Base-by-base conservation (phyloP, 441 rosid species). In the Brassica balearica region DNA sequence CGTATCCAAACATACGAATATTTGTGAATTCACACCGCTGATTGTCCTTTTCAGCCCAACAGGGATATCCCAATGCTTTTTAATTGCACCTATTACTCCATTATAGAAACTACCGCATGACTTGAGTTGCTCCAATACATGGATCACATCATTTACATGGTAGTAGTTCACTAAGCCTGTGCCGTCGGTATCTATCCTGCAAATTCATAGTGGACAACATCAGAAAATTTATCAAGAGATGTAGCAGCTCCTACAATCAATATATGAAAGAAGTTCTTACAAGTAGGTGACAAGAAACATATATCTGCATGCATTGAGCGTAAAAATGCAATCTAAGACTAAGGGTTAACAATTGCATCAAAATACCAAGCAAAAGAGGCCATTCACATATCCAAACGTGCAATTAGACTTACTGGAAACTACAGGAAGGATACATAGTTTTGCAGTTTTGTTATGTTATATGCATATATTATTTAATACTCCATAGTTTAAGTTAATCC, bases 51-150 rank as follows among this genome's bases (percentile, higher is more conserved):
- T 79, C 14, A 79, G 82, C 72, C 78, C 76, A 71, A 72, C 78
- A 81, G 88, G 75, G 51, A 86, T 63, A 77, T 85, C 88, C 94
- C 89, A 93, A 68, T 87, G 85, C 71, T 85, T 89, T 78, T 75
- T 76, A 72, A 96, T 87, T 79, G 93, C 94, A 71, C 72, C 83
- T 80, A 89, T 68, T 77, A 96, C 84, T 65, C 78, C 84, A 77
- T 80, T 19, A 82, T 89, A 91, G 75, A 76, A 60, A 80, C 71
- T 67, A 80, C 79, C 80, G 65, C 91, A 87, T 75, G 91, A 76
- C 82, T 86, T 90, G 23, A 96, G 87, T 83, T 84, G 88, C 81
- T 87, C 89, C 81, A 88, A 73, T 64, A 93, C 87, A 32, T 23
- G 69, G 77, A 71, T 75, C 78, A 96, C 87, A 81, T 90, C 95